Percentiles rank a stretch among this genome's conserved stretches.
Evolutionary conservation across 306 rosid species (phyloP).

Genomic region (Castanopsis chinensis): DNA sequence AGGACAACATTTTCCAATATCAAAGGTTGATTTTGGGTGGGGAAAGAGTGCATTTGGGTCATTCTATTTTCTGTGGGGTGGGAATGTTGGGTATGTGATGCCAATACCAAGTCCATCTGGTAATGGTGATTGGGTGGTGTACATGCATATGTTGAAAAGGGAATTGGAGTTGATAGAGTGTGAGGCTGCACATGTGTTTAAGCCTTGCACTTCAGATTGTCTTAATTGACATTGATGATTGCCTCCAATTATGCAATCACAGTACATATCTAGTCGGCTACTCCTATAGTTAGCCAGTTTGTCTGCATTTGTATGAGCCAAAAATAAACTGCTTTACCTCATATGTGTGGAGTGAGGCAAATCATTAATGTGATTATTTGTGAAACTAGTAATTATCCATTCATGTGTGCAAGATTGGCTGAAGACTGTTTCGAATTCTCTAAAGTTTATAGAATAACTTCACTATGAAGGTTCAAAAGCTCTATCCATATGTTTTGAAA

Average conservation of each 20-base stretch:
- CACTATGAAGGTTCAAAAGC: no score
- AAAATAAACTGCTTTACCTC: no score
- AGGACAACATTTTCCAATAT: constrained; percentile 57
- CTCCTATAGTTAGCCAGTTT: no score
- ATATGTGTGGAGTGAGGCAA: no score
- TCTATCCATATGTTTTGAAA: no score
- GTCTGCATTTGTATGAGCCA: no score
- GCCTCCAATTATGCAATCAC: no score
- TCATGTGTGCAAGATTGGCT: no score
- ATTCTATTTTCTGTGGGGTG: constrained; percentile 77
- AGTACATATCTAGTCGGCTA: background rate
- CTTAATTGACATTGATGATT: constrained; percentile 11
- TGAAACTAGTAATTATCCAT: no score
- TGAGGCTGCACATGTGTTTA: constrained; percentile 47
- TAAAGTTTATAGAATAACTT: no score
- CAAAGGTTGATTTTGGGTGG: constrained; percentile 68
- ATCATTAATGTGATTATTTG: no score
- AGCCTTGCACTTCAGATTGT: constrained; percentile 52
- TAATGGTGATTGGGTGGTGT: constrained; percentile 83
- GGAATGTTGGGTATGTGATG: constrained; percentile 74
- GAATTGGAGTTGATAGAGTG: constrained; percentile 54
- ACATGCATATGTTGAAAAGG: constrained; percentile 50
- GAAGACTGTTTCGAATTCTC: no score
- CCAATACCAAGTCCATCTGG: constrained; percentile 65
- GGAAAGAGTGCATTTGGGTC: constrained; percentile 61